phyloP scores from a whole-genome alignment of 148 eudicot species.

The Diospyros kaki region DNA sequence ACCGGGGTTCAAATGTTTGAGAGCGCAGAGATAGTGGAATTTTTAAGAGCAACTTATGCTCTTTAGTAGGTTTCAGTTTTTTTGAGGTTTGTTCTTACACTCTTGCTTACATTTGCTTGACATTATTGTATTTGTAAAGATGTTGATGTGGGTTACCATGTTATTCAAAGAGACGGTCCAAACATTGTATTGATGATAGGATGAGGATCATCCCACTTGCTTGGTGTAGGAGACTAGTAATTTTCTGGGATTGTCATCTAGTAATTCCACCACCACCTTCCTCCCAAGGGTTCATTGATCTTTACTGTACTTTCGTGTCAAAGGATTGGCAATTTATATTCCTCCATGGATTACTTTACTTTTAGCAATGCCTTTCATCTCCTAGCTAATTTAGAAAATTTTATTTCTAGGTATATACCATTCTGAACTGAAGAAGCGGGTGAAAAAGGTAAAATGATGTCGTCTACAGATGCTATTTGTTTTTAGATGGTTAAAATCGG shows the following conservation, averaged over 20 bases:
- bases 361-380: background rate
- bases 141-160: background rate
- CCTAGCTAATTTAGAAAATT: background rate
- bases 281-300: background rate
- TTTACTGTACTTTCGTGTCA: background rate
- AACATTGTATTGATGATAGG: background rate
- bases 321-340: background rate
- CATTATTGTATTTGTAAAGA: background rate
- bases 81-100: constrained; percentile 8
- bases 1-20: constrained; percentile 94
- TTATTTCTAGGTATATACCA: background rate
- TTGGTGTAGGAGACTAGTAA: constrained; percentile 1
- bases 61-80: background rate
- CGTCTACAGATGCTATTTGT: too few species aligned
- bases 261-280: background rate
- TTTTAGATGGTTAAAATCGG: too few species aligned
- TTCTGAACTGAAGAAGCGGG: background rate
- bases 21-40: constrained; percentile 94
- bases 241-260: background rate
- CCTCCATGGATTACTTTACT: too few species aligned
- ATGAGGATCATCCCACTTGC: background rate
- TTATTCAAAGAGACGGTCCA: background rate
- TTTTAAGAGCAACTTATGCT: constrained; percentile 68
- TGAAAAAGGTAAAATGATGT: background rate
- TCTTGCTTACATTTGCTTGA: background rate